These are phyloP conservation scores for Alisma plantagoaquatica DNA, from an alignment of 106 monocot species.

Conservation along the genomic window DNA sequence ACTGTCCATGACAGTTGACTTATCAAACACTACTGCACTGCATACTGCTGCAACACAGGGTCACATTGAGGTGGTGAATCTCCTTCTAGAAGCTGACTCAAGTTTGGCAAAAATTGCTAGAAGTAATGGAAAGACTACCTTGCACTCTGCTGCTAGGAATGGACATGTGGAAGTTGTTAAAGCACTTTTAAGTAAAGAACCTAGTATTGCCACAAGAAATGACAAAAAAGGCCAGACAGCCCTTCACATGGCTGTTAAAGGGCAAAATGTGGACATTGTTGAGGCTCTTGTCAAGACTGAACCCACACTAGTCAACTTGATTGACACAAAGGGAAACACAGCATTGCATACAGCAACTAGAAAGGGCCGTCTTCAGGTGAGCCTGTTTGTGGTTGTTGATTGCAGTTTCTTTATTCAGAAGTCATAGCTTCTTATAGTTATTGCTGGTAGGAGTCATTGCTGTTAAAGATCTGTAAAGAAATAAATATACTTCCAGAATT, in stretches of 20 bases:
- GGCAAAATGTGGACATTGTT: conserved; percentile 57
- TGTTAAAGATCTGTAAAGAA: too few species aligned
- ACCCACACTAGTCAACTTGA: conserved; percentile 30
- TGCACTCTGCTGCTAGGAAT: conserved; percentile 82
- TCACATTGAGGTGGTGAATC: conserved; percentile 62
- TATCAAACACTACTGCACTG: conserved; percentile 73
- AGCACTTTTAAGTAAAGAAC: conserved; percentile 43
- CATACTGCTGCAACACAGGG: conserved; percentile 81
- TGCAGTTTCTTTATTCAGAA: too few species aligned
- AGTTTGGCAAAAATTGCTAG: conserved; percentile 66
- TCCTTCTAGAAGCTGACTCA: conserved; percentile 58
- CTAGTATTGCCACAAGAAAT: conserved; percentile 33
- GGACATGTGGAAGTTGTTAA: conserved; percentile 65
- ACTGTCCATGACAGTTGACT: conserved; percentile 76
- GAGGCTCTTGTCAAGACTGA: conserved; percentile 54
- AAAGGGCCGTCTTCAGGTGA: conserved; percentile 65
- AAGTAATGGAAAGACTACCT: conserved; percentile 85
- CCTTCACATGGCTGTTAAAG: conserved; percentile 93
- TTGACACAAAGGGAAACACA: conserved; percentile 70
- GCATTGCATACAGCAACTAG: conserved; percentile 77
- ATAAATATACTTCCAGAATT: too few species aligned
- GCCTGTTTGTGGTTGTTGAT: too few species aligned
- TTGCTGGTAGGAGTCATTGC: too few species aligned
- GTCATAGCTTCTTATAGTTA: too few species aligned
- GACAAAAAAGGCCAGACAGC: conserved; percentile 96